phyloP scores from a whole-genome alignment of 202 grass and related monocot species.

The Sporobolus alterniflorus region DNA sequence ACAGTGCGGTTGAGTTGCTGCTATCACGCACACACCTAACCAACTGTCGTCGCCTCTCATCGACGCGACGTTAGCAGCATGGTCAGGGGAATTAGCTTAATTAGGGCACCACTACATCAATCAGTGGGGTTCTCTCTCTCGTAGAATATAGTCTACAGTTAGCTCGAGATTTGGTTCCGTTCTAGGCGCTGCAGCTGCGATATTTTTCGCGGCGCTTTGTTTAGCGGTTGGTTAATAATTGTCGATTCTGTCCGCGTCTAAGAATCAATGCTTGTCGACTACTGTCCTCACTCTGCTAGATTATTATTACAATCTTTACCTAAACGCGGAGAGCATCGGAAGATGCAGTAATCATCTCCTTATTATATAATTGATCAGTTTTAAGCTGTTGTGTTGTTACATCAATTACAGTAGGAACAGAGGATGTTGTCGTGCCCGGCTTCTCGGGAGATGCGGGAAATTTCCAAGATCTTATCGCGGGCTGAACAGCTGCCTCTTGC shows the following conservation, averaged over 20 bases:
- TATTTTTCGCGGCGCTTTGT: conserved; percentile 1
- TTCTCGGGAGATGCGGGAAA: not conserved
- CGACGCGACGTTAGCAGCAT: not conserved
- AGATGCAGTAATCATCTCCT: no score
- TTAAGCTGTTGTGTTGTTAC: not conserved
- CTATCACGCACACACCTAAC: conserved; percentile 25
- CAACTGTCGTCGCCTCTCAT: conserved; percentile 10
- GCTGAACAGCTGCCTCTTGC: not conserved
- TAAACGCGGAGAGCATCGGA: not conserved
- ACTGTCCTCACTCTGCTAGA: not conserved
- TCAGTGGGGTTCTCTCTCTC: not conserved
- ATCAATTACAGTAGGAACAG: no score
- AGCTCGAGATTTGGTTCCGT: conserved; percentile 6
- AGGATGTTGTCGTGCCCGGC: not conserved
- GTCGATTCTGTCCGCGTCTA: conserved; percentile 1
- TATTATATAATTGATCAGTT: no score
- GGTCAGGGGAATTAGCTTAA: not conserved
- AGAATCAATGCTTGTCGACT: not conserved
- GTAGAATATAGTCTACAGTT: not conserved
- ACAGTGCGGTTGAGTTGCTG: conserved; percentile 27
- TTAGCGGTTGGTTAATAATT: not conserved
- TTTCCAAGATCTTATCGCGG: not conserved
- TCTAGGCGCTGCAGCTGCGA: not conserved
- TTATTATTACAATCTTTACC: no score
- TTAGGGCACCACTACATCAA: not conserved